Conservation (phyloP, 176 grass and related monocot genomes). For the Melocanna baccifera region DNA sequence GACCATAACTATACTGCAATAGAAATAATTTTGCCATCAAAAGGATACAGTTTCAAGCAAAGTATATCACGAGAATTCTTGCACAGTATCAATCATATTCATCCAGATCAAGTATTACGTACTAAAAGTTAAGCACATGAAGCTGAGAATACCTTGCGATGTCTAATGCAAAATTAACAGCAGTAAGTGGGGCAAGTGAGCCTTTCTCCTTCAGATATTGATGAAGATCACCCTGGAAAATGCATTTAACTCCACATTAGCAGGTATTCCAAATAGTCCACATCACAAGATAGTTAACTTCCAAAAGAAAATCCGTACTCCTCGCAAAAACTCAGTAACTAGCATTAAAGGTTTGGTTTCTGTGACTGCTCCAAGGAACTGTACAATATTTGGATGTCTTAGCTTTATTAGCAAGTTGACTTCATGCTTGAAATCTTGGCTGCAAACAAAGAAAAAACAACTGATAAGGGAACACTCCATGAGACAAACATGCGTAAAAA, state of each 20-base stretch:
- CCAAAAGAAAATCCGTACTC: constrained; percentile 51
- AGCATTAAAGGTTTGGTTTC: constrained; percentile 98
- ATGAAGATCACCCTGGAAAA: constrained; percentile 93
- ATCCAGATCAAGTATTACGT: not conserved
- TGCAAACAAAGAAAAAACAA: constrained; percentile 41
- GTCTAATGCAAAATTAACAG: constrained; percentile 88
- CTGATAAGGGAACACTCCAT: constrained; percentile 5
- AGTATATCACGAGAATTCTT: not conserved
- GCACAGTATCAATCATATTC: not conserved
- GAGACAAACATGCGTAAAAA: not conserved
- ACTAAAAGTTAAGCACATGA: constrained; percentile 10
- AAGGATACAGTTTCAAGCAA: not conserved
- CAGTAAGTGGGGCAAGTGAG: constrained; percentile 53
- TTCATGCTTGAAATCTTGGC: constrained; percentile 99
- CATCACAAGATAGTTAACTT: not conserved
- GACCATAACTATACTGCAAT: not conserved
- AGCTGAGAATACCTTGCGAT: constrained; percentile 79
- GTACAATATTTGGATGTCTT: constrained; percentile 98
- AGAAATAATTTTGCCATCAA: not conserved
- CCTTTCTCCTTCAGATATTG: constrained; percentile 96
- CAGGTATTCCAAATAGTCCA: not conserved
- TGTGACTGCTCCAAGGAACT: constrained; percentile 98
- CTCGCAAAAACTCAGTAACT: constrained; percentile 87
- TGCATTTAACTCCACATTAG: constrained; percentile 19
- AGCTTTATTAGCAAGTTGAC: constrained; percentile 96